Base-by-base conservation (phyloP, 1,284 basidiomycete species). In the Cutaneotrichosporon curvatum region DNA sequence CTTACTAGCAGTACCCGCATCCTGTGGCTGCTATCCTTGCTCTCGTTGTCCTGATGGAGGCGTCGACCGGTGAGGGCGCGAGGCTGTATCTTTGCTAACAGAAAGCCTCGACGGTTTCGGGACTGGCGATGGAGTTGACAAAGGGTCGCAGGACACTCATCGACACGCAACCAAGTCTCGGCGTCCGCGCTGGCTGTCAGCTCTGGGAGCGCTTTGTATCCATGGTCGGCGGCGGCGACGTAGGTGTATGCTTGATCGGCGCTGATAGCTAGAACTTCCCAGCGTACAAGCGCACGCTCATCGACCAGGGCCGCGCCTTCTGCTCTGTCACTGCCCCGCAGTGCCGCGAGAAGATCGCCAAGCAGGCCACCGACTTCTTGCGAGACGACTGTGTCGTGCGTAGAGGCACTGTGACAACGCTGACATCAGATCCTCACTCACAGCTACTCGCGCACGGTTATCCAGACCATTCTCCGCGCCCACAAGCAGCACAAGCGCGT, bases 361-460 rank as follows among this genome's bases (percentile, higher is more conserved):
- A 85, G 56, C 77, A 91, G n/a, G 82, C 86, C 19, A 79, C 90
- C 44, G 85, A 84, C 40, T 97, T 97, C 73, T 87, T 97, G 65
- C 84, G 87, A 66, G 94, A 97, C 63, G 89, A 90, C 65, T 87
- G 85, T 30, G 84, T 92, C 57, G 89, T 87, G 68, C 61, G 82
- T 73, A 8, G 11, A 7, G n/a, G 8, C 14, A 11, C 11, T 2
- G 21, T 6, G 21, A 22, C 23, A 4, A 9, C 12, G 7, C 33
- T 49, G 35, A 46, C 40, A 4, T 9, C 11, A 91, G 87, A 91
- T 96, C 63, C 78, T 97, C 50, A 96, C 90, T 4, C 94, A 97
- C 72, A 88, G 86, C 19, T 89, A 91, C 74, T 98, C 95, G 36
- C 78, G 95, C 58, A 92, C 97, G 21, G 94, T 99, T 39, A 86